phyloP scores from a whole-genome alignment of 169 alveolate genomes.

The Babesia gibsoni region DNA sequence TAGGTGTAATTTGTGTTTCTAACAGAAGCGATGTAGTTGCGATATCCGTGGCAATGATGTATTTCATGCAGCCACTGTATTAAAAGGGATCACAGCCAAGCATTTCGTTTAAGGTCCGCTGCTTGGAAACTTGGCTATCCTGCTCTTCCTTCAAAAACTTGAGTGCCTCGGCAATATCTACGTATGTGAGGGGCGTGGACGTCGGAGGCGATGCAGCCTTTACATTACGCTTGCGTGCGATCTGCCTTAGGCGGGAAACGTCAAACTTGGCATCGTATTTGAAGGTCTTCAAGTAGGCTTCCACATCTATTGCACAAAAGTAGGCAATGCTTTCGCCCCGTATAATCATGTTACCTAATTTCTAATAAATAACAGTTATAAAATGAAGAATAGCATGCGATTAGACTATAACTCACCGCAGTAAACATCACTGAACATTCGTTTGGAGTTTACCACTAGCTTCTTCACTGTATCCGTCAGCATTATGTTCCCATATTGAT shows the following conservation, averaged over 20 bases:
- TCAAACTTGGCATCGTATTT: conserved; percentile 53
- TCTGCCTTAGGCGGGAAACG: background rate
- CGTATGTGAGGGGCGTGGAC: conserved; percentile 10
- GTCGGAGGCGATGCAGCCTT: background rate
- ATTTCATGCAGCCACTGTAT: no score
- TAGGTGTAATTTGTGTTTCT: no score
- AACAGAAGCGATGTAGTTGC: no score
- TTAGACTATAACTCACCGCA: conserved; percentile 54
- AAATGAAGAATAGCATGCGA: background rate
- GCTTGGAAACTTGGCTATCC: conserved; percentile 1
- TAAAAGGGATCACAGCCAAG: conserved; percentile 40
- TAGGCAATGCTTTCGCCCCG: conserved; percentile 79
- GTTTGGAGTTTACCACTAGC: conserved; percentile 53
- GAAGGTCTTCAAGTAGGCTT: conserved; percentile 61
- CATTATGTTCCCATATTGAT: conserved; percentile 75
- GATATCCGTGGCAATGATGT: no score
- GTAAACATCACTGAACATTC: conserved; percentile 71
- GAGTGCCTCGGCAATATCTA: conserved; percentile 49
- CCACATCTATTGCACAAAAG: conserved; percentile 73
- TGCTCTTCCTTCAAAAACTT: conserved; percentile 41
- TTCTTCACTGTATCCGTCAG: conserved; percentile 73
- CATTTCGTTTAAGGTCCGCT: conserved; percentile 34
- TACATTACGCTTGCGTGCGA: conserved; percentile 21
- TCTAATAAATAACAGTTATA: background rate
- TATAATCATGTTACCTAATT: conserved; percentile 66